Evolutionary conservation across 169 alveolate species (phyloP).

Genomic region (Plasmodium relictum): DNA sequence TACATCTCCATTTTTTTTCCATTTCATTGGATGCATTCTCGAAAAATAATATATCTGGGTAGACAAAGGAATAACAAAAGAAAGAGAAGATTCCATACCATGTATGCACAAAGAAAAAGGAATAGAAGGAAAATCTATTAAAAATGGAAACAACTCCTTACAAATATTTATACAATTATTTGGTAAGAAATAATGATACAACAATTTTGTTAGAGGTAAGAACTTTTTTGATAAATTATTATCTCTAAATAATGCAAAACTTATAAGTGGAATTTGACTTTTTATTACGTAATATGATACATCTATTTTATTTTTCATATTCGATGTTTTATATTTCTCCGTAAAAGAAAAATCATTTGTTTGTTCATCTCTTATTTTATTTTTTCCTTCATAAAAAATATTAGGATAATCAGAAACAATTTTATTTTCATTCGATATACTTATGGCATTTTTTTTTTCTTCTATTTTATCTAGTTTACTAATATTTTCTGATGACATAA

Average conservation of each 20-base stretch:
- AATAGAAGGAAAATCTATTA: constrained; percentile 44
- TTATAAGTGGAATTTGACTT: constrained; percentile 68
- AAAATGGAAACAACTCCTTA: constrained; percentile 49
- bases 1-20: not conserved
- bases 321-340: not conserved
- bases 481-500: not conserved
- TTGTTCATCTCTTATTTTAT: not conserved
- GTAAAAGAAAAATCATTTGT: not conserved
- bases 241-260: constrained; percentile 55
- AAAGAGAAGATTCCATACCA: constrained; percentile 62
- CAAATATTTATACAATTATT: constrained; percentile 52
- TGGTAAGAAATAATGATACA: constrained; percentile 58
- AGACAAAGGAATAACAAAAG: constrained; percentile 33
- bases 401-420: too few relatives aligned
- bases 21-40: constrained; percentile 40
- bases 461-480: not conserved
- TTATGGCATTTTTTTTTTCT: not conserved
- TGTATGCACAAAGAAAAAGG: constrained; percentile 72
- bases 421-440: not conserved
- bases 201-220: constrained; percentile 48
- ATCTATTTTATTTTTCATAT: not conserved
- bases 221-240: constrained; percentile 53
- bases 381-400: not conserved
- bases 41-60: constrained; percentile 71
- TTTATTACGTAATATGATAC: constrained; percentile 1